Conservation (phyloP, 805 yeast species). For the Grigorovia transvaalensis region DNA sequence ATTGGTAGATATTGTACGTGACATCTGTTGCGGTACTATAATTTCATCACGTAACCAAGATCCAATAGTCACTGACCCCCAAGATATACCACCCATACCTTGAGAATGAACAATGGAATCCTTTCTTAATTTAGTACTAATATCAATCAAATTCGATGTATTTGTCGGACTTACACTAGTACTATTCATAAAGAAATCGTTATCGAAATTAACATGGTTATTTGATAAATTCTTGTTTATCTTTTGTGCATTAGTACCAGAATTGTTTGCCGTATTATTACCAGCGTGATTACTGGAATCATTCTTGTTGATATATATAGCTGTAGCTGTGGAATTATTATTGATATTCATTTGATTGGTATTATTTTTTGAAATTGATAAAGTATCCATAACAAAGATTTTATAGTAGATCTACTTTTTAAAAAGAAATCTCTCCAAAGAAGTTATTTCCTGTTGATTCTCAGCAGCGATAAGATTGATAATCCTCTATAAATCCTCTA, state of each 20-base stretch:
- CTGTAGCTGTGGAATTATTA: not conserved
- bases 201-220: conserved; percentile 1
- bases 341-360: not conserved
- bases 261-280: not conserved
- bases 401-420: no score
- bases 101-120: conserved; percentile 93
- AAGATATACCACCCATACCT: conserved; percentile 95
- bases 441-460: no score
- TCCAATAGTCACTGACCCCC: conserved; percentile 94
- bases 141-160: not conserved
- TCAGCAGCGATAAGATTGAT: no score
- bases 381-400: not conserved
- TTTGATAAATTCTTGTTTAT: not conserved
- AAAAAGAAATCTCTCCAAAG: no score
- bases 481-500: no score
- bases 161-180: conserved; percentile 5
- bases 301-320: not conserved
- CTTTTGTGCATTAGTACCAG: not conserved
- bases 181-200: conserved; percentile 7
- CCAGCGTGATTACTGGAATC: not conserved
- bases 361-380: not conserved
- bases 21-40: conserved; percentile 25
- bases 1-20: conserved; percentile 30
- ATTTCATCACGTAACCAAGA: conserved; percentile 95
- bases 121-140: conserved; percentile 29